Base-by-base conservation (phyloP, 2,329 filamentous ascomycete genomes). In the Colletotrichum sp. region DNA sequence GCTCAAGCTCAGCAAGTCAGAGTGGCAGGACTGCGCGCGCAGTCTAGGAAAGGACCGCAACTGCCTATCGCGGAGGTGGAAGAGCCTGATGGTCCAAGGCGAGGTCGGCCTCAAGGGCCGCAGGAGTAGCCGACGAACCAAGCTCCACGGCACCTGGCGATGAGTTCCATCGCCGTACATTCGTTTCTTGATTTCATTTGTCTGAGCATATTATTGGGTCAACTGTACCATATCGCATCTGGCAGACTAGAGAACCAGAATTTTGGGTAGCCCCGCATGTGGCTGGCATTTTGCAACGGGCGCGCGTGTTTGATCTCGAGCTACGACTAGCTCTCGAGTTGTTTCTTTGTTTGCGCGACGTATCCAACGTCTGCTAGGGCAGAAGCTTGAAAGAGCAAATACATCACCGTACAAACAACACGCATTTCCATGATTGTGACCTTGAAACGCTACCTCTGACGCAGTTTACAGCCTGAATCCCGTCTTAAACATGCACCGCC, bases 11-110 rank as follows among this genome's bases (percentile, higher is more conserved):
- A 89, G 89, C 78, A 93, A 91, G 83, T 87, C 88, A 66, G 91
- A 94, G 74, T 93, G 92, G 92, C 90, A 93, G 75, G 92, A 94
- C 80, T 93, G 92, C 82, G 92, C 92, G 58, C 87, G 91, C 75
- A 91, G 87, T 78, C 85, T 94, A 9, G 92, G 92, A 76, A 91
- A 89, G 79, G 91, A 93, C 83, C 86, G 90, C 67, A 85, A 87
- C 74, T 90, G 87, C 75, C 86, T 93, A 61, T 89, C 89, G 56
- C 86, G 88, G 66, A 85, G 92, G 79, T 94, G 92, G 92, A 92
- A 90, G 86, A 92, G 88, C 71, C 84, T 94, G 43, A 88, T 93
- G 83, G 83, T 87, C 58, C 86, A 86, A 75, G 91, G 91, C 69
- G 90, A 93, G 32, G 86, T 93, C 27, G 91, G 91, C 10, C 84